These are phyloP conservation scores for Xylariaceae sp. DNA, from an alignment of 2,329 filamentous ascomycete genomes.

Conservation along the genomic window DNA sequence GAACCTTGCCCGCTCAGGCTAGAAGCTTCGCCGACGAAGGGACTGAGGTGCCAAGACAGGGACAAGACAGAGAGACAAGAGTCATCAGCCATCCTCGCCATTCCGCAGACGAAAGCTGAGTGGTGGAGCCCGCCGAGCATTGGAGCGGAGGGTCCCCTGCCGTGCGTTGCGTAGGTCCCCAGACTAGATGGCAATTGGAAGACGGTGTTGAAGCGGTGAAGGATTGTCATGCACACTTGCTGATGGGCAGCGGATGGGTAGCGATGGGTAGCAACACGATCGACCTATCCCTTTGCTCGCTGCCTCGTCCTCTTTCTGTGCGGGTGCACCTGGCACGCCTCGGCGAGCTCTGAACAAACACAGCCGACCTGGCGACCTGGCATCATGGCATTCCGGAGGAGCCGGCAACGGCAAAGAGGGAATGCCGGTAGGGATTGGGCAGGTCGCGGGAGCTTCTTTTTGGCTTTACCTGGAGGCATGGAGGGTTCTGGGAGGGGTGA, in stretches of 20 bases:
- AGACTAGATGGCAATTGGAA: slow-evolving; percentile 22
- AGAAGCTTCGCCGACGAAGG: neutral
- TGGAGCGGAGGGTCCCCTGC: slow-evolving; percentile 24
- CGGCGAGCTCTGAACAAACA: no score
- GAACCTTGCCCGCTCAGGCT: neutral
- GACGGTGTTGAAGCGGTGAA: slow-evolving; percentile 29
- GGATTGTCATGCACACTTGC: slow-evolving; percentile 24
- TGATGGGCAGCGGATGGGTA: slow-evolving; percentile 16
- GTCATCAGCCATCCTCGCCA: slow-evolving; percentile 27
- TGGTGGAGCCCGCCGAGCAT: slow-evolving; percentile 27
- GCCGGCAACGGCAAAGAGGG: slow-evolving; percentile 8
- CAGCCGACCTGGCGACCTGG: slow-evolving; percentile 10
- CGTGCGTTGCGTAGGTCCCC: neutral
- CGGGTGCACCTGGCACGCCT: neutral
- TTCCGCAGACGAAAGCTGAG: slow-evolving; percentile 26
- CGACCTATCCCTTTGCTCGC: slow-evolving; percentile 11
- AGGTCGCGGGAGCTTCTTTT: slow-evolving; percentile 17
- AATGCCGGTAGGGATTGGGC: slow-evolving; percentile 21
- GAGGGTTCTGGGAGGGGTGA: neutral
- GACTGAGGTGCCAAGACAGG: no score
- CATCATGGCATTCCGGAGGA: slow-evolving; percentile 7
- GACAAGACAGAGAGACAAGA: slow-evolving; percentile 18
- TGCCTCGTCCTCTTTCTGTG: slow-evolving; percentile 7
- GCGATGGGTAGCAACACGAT: slow-evolving; percentile 5
- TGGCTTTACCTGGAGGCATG: slow-evolving; percentile 17